Percentiles rank a stretch among this genome's conserved stretches.
Conservation (phyloP, 192 early-diverging fungal species). For the Coemansia sp. region DNA sequence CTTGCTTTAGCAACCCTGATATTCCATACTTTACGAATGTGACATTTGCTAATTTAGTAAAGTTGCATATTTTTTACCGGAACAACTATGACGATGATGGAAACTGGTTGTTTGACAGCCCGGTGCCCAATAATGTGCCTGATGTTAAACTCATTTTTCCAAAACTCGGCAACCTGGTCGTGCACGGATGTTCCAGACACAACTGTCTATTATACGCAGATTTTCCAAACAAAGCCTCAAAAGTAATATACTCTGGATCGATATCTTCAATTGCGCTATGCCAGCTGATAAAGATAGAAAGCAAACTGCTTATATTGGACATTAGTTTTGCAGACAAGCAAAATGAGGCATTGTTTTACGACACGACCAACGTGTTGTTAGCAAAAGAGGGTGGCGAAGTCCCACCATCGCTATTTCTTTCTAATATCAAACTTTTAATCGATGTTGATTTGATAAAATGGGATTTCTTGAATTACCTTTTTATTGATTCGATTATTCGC, state of each 20-base stretch:
- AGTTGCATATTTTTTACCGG: background rate
- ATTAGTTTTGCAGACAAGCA: background rate
- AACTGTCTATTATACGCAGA: background rate
- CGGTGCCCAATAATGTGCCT: background rate
- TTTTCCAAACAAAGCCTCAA: background rate
- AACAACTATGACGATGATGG: background rate
- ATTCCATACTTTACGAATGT: background rate
- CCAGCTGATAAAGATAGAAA: background rate
- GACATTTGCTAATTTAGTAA: background rate
- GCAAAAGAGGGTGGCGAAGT: background rate
- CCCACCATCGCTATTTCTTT: no score
- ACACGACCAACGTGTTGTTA: background rate
- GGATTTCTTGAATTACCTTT: no score
- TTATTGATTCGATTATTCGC: no score
- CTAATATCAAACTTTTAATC: no score
- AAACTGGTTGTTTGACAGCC: background rate
- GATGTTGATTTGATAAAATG: no score
- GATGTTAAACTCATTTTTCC: background rate
- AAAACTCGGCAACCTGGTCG: background rate
- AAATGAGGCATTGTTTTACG: background rate
- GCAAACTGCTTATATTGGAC: background rate
- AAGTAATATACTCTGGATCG: background rate
- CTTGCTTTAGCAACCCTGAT: background rate
- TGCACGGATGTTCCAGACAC: background rate
- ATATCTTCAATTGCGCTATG: background rate